A percentile compares a stretch with the other conserved stretches of the same genome.
phyloP scores from a whole-genome alignment of 208 protist species.

The Acanthamoeba pearcei region DNA sequence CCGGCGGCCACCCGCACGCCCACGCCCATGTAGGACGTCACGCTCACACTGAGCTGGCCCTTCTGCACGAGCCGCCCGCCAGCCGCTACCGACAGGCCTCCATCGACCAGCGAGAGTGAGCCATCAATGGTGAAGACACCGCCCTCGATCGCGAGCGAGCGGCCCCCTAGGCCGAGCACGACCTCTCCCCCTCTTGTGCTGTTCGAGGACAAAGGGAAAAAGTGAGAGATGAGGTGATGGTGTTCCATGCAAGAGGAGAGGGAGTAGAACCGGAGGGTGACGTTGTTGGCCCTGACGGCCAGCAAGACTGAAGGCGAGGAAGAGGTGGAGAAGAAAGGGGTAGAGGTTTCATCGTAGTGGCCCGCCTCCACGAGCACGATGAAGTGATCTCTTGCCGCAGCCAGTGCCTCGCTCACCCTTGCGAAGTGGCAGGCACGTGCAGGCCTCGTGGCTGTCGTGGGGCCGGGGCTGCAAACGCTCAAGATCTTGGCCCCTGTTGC shows the following conservation, averaged over 20 bases:
- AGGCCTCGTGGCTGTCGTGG: not conserved
- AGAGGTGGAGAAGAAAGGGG: not conserved
- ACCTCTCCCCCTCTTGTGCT: not conserved
- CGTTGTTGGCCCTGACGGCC: not conserved
- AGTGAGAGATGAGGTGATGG: not conserved
- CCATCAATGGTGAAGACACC: not conserved
- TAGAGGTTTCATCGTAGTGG: not conserved
- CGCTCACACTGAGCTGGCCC: not conserved
- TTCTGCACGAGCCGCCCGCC: not conserved
- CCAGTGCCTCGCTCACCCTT: not conserved
- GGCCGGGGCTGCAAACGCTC: not conserved
- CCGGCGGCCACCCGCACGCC: not conserved
- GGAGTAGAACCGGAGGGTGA: not conserved
- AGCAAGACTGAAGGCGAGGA: not conserved
- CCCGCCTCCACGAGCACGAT: not conserved
- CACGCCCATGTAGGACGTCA: not conserved
- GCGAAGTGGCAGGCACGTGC: not conserved
- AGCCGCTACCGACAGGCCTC: not conserved
- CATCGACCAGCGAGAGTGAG: not conserved
- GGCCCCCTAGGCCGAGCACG: not conserved
- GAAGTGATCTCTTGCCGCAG: not conserved
- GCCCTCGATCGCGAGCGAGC: not conserved
- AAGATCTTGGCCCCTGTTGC: not conserved
- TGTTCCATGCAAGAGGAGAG: not conserved
- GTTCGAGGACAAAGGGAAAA: not conserved